phyloP scores from a whole-genome alignment of 257 asterid genomes.

The Petunia axillaris region DNA sequence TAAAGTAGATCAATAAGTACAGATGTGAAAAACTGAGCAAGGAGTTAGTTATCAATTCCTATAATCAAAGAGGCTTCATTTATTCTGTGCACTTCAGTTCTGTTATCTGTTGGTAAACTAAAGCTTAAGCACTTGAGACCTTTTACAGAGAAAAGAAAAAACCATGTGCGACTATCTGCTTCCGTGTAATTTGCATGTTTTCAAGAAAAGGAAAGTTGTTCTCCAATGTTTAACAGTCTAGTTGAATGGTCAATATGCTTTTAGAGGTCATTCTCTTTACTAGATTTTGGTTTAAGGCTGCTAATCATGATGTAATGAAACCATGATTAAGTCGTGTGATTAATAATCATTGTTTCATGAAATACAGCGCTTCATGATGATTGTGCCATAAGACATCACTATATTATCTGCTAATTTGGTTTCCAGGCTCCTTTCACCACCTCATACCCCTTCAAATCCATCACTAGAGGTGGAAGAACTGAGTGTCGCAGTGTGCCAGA shows the following conservation, averaged over 20 bases:
- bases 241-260: neutral
- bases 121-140: neutral
- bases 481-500: conserved; percentile 18
- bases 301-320: neutral
- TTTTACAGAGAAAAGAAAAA: neutral
- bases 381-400: neutral
- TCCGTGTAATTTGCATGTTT: neutral
- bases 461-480: conserved; percentile 35
- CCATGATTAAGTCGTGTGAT: neutral
- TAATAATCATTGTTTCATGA: neutral
- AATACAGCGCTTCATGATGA: neutral
- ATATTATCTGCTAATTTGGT: conserved; percentile 7
- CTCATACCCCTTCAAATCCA: conserved; percentile 47
- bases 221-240: neutral
- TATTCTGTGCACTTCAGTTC: neutral
- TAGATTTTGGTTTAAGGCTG: neutral
- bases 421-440: conserved; percentile 65
- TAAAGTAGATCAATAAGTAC: neutral
- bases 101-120: neutral
- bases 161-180: neutral
- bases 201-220: neutral
- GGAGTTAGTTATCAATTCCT: neutral
- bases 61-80: neutral
- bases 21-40: neutral
- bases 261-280: neutral